phyloP scores from a whole-genome alignment of 352 stramenopile species.

The Phytopythium chamaehyphon region DNA sequence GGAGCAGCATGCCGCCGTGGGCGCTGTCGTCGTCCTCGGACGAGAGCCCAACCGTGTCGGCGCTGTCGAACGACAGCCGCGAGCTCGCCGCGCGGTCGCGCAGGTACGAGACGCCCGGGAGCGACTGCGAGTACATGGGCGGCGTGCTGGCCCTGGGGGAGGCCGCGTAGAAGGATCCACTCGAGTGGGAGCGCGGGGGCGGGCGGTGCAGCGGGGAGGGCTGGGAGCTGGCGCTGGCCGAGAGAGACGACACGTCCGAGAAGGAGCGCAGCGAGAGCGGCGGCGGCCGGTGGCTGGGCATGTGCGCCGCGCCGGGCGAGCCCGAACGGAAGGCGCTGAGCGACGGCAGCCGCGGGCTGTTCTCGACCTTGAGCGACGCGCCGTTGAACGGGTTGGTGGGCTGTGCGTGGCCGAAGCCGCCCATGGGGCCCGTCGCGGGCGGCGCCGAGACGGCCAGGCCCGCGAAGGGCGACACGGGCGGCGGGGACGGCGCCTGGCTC shows the following conservation, averaged over 20 bases:
- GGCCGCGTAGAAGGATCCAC: slow-evolving; percentile 9
- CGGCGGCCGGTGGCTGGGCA: slow-evolving; percentile 40
- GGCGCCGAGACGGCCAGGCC: slow-evolving; percentile 68
- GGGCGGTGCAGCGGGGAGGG: slow-evolving; percentile 22
- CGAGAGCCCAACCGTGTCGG: slow-evolving; percentile 56
- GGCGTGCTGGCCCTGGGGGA: slow-evolving; percentile 22
- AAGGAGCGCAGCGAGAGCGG: slow-evolving; percentile 56
- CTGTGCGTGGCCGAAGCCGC: slow-evolving; percentile 16
- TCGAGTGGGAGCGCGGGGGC: slow-evolving; percentile 1
- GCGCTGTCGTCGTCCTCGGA: slow-evolving; percentile 62
- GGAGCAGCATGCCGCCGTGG: slow-evolving; percentile 43
- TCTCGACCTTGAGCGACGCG: slow-evolving; percentile 46
- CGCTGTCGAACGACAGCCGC: slow-evolving; percentile 64
- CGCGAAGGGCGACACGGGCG: slow-evolving; percentile 66
- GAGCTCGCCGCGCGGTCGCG: slow-evolving; percentile 31
- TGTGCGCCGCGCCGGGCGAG: slow-evolving; percentile 55
- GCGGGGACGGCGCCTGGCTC: slow-evolving; percentile 48
- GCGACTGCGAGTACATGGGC: slow-evolving; percentile 63
- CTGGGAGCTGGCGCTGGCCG: slow-evolving; percentile 31
- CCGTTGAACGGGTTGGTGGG: slow-evolving; percentile 51
- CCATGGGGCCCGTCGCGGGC: slow-evolving; percentile 30
- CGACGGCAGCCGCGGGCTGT: slow-evolving; percentile 59
- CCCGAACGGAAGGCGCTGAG: slow-evolving; percentile 62
- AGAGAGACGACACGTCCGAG: slow-evolving; percentile 48
- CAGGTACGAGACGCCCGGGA: slow-evolving; percentile 59